Conservation (phyloP, 208 protist genomes). For the Leishmania martiniquensis region DNA sequence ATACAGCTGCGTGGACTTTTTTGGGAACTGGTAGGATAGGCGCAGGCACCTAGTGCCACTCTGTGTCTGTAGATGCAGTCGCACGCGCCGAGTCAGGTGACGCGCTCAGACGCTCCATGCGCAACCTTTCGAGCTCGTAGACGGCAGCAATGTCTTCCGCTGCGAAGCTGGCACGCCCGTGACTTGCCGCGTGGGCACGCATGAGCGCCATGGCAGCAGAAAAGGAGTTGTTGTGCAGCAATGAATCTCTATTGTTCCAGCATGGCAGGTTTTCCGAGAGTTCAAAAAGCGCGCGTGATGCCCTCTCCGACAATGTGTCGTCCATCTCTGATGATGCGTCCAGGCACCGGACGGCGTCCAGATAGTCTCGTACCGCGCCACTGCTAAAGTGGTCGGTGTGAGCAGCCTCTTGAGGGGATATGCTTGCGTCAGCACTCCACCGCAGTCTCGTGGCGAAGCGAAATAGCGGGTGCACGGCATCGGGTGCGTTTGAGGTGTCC, state of each 20-base stretch:
- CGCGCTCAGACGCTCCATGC: slow-evolving; percentile 25
- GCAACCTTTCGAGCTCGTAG: slow-evolving; percentile 44
- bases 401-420: neutral
- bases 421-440: slow-evolving; percentile 2
- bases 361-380: slow-evolving; percentile 41
- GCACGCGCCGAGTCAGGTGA: neutral
- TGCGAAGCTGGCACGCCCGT: slow-evolving; percentile 45
- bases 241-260: slow-evolving; percentile 81
- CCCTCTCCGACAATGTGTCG: slow-evolving; percentile 12
- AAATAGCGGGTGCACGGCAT: slow-evolving; percentile 34
- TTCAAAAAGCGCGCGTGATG: slow-evolving; percentile 46
- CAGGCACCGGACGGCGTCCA: slow-evolving; percentile 42
- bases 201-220: slow-evolving; percentile 69
- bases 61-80: neutral
- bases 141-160: slow-evolving; percentile 54
- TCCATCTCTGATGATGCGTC: slow-evolving; percentile 19
- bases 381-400: neutral
- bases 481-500: slow-evolving; percentile 6
- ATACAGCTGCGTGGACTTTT: no score
- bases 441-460: slow-evolving; percentile 44
- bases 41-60: neutral
- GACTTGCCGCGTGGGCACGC: slow-evolving; percentile 61
- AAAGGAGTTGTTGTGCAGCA: slow-evolving; percentile 90
- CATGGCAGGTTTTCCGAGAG: slow-evolving; percentile 34
- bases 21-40: neutral